These are phyloP conservation scores for Sugiyamaella pinicola DNA, from an alignment of 1,139 yeast genomes.

Conservation along the genomic window DNA sequence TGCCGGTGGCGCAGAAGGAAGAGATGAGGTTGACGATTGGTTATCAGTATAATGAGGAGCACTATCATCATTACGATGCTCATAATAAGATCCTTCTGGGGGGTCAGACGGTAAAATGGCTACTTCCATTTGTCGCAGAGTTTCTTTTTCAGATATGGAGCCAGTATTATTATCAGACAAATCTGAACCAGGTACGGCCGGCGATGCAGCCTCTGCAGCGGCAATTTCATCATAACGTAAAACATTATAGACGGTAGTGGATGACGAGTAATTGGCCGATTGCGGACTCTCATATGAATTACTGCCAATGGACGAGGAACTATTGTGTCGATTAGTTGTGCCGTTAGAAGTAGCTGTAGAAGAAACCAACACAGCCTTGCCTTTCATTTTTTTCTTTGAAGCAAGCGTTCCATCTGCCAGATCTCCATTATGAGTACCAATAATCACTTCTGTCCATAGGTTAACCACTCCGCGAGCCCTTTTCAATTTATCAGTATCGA, in stretches of 20 bases:
- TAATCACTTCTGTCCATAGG: constrained; percentile 71
- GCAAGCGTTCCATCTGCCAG: constrained; percentile 1
- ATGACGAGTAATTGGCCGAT: constrained; percentile 23
- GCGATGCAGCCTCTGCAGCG: constrained; percentile 15
- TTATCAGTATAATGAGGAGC: constrained; percentile 18
- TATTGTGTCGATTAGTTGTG: too few species aligned
- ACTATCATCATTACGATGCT: constrained; percentile 3
- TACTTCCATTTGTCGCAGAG: constrained; percentile 55
- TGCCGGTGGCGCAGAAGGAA: constrained; percentile 17
- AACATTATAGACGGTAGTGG: constrained; percentile 23
- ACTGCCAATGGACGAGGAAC: too few species aligned
- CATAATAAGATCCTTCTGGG: constrained; percentile 29
- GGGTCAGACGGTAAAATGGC: constrained; percentile 68
- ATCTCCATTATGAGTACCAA: constrained; percentile 56
- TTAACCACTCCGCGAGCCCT: constrained; percentile 75
- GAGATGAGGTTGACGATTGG: constrained; percentile 10
- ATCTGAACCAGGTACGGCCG: neutral
- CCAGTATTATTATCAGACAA: neutral
- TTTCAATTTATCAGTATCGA: constrained; percentile 78
- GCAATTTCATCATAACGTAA: constrained; percentile 24
- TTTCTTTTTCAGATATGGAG: constrained; percentile 52
- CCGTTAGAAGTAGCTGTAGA: too few species aligned
- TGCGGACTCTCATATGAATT: constrained; percentile 15
- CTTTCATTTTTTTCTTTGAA: constrained; percentile 10
- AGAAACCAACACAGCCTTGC: too few species aligned